Evolutionary conservation across 345 rosid species (phyloP), one percentile per base, ranked within the genome.

Genomic region (Sonneratia alba): DNA sequence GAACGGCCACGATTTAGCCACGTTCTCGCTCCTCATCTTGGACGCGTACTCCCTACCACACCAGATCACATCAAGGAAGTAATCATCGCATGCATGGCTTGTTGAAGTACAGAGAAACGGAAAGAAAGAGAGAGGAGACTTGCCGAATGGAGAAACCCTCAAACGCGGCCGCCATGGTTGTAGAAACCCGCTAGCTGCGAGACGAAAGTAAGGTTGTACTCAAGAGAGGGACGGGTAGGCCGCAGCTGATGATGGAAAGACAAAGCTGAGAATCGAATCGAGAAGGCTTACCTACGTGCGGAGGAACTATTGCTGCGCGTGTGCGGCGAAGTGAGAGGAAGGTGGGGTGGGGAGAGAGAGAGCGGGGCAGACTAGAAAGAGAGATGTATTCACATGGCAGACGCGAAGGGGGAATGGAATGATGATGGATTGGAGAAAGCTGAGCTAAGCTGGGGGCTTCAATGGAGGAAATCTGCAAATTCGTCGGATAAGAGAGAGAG

Each of bases 1-100:
- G 81, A 89, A 89, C 1, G 94, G 94, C 85, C 89, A 85, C 78
- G 89, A 81, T 79, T 87, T 89, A 3, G 42, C 83, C 36, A 81
- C 51, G 73, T 89, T 82, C 48, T 76, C 80, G 81, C 49, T 76
- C 77, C 94, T 84, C 76, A 69, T 70, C 47, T 77, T 78, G 22
- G 81, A 70, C 21, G 91, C 74, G 66, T 82, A 89, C 79, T 85
- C 89, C 3, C 91, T 89, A 78, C 43, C 66, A 53, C 22, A 53
- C 16, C 48, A 12, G 15, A 43, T 24, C 57, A 32, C 45, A 27
- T 15, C n/a, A 24, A 63, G 37, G 48, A 37, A 42, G n/a, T 3
- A 36, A 36, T 18, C 38, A 37, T 37, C 14, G 38, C 67, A 27
- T 63, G 36, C 38, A 63, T 27, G 67, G 37, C 36, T 6, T 27